A percentile compares a stretch with the other conserved stretches of the same genome.
These are phyloP conservation scores for Pistacia vera DNA, from an alignment of 345 rosid species.

Conservation along the genomic window DNA sequence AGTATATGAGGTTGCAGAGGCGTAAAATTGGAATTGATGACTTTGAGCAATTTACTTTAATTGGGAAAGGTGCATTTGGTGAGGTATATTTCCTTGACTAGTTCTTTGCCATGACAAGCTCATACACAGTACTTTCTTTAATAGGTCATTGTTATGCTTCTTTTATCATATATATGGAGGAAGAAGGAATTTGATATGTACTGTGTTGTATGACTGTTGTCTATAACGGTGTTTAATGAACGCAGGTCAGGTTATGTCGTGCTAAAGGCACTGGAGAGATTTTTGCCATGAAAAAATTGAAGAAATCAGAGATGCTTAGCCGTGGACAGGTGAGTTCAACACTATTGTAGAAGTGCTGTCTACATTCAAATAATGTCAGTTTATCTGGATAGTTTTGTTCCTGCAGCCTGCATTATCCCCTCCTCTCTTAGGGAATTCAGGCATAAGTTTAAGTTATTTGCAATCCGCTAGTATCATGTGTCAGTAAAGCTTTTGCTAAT, in stretches of 20 bases:
- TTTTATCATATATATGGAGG: background rate
- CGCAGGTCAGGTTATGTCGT: constrained; percentile 89
- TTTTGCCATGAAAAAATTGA: constrained; percentile 95
- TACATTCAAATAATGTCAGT: background rate
- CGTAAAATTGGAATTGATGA: constrained; percentile 96
- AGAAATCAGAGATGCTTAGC: constrained; percentile 98
- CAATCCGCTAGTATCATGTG: background rate
- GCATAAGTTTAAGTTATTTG: background rate
- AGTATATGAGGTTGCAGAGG: constrained; percentile 91
- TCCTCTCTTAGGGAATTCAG: background rate
- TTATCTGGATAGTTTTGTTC: background rate
- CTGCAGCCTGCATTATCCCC: background rate
- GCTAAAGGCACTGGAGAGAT: constrained; percentile 84
- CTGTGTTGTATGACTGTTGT: background rate
- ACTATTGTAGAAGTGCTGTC: background rate
- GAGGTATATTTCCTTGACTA: constrained; percentile 53
- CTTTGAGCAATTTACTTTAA: constrained; percentile 81
- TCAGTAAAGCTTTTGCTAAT: no score
- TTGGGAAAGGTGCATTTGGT: constrained; percentile 97
- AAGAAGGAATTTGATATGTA: background rate
- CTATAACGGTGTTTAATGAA: constrained; percentile 4
- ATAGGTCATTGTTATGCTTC: background rate
- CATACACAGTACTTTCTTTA: background rate
- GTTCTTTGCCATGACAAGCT: background rate
- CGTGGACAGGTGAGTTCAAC: constrained; percentile 86